phyloP scores from a whole-genome alignment of 2,329 filamentous ascomycete genomes.

The Rhinocladiella mackenziei region DNA sequence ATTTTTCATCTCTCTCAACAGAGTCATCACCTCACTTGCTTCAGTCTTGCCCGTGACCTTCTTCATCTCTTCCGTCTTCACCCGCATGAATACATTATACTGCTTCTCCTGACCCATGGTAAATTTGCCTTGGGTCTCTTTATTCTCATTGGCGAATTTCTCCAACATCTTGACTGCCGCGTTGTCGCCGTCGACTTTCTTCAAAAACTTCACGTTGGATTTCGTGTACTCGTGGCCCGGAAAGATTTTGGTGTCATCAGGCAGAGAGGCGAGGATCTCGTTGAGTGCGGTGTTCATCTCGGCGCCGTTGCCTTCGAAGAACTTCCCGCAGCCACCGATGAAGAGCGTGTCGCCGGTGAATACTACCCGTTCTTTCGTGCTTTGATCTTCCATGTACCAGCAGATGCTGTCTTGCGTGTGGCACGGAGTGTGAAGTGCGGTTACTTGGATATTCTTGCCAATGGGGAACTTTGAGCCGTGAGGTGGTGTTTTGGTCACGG shows the following conservation, averaged over 20 bases:
- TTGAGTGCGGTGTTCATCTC: conserved; percentile 96
- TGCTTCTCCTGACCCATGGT: conserved; percentile 94
- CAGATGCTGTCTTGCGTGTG: conserved; percentile 99
- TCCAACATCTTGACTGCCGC: conserved; percentile 73
- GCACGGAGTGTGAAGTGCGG: conserved; percentile 89
- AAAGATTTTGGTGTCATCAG: conserved; percentile 88
- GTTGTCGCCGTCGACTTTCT: conserved; percentile 22
- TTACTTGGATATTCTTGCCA: conserved; percentile 73
- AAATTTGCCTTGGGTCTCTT: conserved; percentile 89
- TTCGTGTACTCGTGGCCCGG: conserved; percentile 99
- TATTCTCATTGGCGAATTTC: conserved; percentile 70
- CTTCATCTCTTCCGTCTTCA: conserved; percentile 73
- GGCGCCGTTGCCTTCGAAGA: conserved; percentile 84
- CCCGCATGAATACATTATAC: conserved; percentile 95
- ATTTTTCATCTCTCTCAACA: conserved; percentile 82
- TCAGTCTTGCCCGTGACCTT: conserved; percentile 77
- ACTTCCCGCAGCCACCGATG: conserved; percentile 88
- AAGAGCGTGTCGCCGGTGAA: conserved; percentile 98
- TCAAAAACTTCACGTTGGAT: conserved; percentile 80
- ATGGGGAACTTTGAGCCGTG: conserved; percentile 77
- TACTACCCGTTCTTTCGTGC: conserved; percentile 62
- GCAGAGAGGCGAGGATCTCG: conserved; percentile 71
- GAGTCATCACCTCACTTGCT: conserved; percentile 77
- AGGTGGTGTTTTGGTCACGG: conserved; percentile 70
- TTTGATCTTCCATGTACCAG: conserved; percentile 74